Base-by-base conservation (phyloP, 176 grass and related monocot species). In the Alloteropsis semialata region DNA sequence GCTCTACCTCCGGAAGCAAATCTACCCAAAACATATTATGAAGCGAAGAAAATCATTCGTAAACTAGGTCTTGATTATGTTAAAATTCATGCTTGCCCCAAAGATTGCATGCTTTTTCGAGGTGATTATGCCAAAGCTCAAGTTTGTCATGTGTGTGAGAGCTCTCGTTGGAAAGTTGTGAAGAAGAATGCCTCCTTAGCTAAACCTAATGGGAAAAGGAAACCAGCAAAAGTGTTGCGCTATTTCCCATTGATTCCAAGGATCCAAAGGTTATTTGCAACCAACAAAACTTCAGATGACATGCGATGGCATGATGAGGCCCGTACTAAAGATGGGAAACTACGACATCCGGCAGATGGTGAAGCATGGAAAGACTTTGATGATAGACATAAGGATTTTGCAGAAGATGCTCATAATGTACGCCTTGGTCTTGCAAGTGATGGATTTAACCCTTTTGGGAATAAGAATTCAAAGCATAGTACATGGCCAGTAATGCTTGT, bases 31-130 rank as follows among this genome's bases (percentile, higher is more conserved):
- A 78, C 54, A 6, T 80, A 43, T 17, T 69, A 86, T 68, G 41
- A 76, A 33, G 76, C 45, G 1, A 86, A 82, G 24, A 90, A 78
- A 56, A 41, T 82, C 12, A 90, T 85, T 34, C 19, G 17, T 3
- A 34, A 17, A 17, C 39, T 66, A 22, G 64, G 18, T 10, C 34
- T 66, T 37, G 34, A 66, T 3, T 66, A n/a, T 66, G 34, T 22
- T 3, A 86, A 90, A 58, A 86, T 90, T 4, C 77, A 86, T 86
- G 77, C 77, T 18, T 89, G 77, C 49, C 70, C 34, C 11, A 62
- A 77, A 13, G 30, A 86, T 39, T 90, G 78, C 68, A 78, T 80
- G 48, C 37, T 10, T 82, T 46, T 36, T 58, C 28, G 39, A 57
- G 67, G 39, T 39, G 39, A 60, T 8, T 32, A 27, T 24, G 50